Conservation (phyloP, 163 green algal genomes). For the Botryococcus braunii region DNA sequence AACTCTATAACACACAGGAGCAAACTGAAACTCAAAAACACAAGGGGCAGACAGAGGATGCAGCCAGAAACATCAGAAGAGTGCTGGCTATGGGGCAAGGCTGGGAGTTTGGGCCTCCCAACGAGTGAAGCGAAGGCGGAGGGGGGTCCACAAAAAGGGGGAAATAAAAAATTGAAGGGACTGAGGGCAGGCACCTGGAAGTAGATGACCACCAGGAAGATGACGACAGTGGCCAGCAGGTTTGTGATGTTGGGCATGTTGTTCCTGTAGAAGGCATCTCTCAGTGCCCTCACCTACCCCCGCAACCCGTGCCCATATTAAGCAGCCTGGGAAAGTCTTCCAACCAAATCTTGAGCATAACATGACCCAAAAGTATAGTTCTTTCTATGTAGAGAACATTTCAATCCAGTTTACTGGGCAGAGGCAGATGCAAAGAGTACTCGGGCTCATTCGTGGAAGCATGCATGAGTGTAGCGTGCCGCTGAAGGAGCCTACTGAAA, state of each 20-base stretch:
- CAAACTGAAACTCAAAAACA: too few species aligned
- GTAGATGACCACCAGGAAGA: constrained; percentile 99
- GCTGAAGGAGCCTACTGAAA: too few species aligned
- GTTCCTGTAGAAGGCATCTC: constrained; percentile 96
- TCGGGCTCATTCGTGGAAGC: too few species aligned
- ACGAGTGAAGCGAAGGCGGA: background rate
- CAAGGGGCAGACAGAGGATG: background rate
- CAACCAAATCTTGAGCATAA: background rate
- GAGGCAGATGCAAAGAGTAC: too few species aligned
- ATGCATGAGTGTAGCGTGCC: too few species aligned
- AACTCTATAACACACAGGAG: too few species aligned
- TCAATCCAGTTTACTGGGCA: too few species aligned
- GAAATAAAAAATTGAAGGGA: background rate
- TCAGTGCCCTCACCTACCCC: constrained; percentile 58
- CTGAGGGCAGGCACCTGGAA: constrained; percentile 75
- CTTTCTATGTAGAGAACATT: too few species aligned
- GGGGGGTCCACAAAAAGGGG: background rate
- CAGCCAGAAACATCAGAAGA: background rate
- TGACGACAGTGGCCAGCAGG: constrained; percentile 87
- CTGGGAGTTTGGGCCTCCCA: too few species aligned
- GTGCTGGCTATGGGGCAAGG: background rate
- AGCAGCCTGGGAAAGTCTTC: background rate
- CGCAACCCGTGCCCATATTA: background rate
- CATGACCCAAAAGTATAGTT: too few species aligned
- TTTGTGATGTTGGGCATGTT: constrained; percentile 97